These are phyloP conservation scores for Melanomma pulvis-pyrius DNA, from an alignment of 495 filamentous ascomycete genomes.

Conservation along the genomic window DNA sequence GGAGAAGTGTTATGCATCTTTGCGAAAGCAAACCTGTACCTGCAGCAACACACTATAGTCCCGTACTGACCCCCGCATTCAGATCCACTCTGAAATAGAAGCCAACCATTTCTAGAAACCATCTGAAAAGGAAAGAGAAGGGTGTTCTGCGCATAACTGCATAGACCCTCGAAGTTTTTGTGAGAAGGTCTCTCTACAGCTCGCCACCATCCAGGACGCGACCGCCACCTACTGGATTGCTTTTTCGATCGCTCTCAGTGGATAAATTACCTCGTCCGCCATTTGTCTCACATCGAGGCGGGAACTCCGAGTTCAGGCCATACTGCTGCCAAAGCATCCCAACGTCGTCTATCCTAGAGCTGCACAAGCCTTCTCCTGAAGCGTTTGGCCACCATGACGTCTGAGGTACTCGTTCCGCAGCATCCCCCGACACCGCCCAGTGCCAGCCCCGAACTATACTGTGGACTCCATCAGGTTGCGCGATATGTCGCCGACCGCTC, in stretches of 20 bases:
- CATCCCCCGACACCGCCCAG: constrained; percentile 36
- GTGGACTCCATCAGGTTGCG: constrained; percentile 37
- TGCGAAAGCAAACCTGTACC: constrained; percentile 29
- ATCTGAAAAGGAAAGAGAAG: constrained; percentile 33
- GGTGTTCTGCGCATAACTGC: background rate
- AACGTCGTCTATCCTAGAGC: background rate
- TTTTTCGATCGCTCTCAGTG: background rate
- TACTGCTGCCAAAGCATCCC: background rate
- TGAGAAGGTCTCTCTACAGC: background rate
- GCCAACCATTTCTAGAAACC: constrained; percentile 2
- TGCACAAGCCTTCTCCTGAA: background rate
- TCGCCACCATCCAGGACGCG: background rate
- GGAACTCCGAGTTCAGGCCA: background rate
- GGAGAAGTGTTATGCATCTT: constrained; percentile 30
- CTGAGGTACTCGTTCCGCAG: constrained; percentile 35
- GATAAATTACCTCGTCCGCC: background rate
- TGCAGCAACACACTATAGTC: constrained; percentile 18
- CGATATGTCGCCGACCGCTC: constrained; percentile 27
- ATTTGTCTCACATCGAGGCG: background rate
- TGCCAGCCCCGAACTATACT: constrained; percentile 28
- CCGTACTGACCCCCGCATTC: constrained; percentile 25
- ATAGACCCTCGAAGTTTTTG: background rate
- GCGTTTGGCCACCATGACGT: constrained; percentile 25
- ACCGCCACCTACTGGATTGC: background rate
- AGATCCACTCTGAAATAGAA: constrained; percentile 21